A percentile compares a stretch with the other conserved stretches of the same genome.
Evolutionary conservation across 2,329 filamentous ascomycete genomes (phyloP).

Genomic region (Alternaria sp.): DNA sequence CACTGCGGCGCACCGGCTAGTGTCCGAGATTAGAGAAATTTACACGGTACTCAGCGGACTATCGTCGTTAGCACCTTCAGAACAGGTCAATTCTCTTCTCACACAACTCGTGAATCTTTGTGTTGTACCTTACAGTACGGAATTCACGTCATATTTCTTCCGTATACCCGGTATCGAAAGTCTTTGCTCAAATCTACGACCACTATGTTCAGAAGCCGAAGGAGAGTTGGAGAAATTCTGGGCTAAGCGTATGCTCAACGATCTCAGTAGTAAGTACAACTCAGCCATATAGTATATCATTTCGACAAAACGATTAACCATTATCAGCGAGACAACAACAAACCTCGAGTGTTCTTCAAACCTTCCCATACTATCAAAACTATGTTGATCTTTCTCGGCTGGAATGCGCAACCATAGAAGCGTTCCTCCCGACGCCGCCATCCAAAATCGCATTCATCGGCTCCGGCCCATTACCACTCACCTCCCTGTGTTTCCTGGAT

Average conservation of each 20-base stretch:
- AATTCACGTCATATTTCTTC: slow-evolving; percentile 40
- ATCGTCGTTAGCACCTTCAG: slow-evolving; percentile 42
- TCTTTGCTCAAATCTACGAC: slow-evolving; percentile 52
- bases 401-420: slow-evolving; percentile 55
- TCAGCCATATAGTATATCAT: not conserved
- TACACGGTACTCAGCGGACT: slow-evolving; percentile 24
- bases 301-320: not conserved
- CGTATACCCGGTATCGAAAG: slow-evolving; percentile 39
- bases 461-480: slow-evolving; percentile 61
- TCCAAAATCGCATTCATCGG: slow-evolving; percentile 59
- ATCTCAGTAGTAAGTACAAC: slow-evolving; percentile 12
- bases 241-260: slow-evolving; percentile 49
- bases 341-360: slow-evolving; percentile 1
- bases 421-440: slow-evolving; percentile 44
- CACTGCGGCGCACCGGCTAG: slow-evolving; percentile 29
- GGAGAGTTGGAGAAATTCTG: slow-evolving; percentile 58
- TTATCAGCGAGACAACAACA: not conserved
- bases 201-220: slow-evolving; percentile 58
- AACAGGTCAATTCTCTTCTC: slow-evolving; percentile 48
- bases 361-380: slow-evolving; percentile 61
- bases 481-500: slow-evolving; percentile 56
- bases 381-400: slow-evolving; percentile 60
- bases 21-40: slow-evolving; percentile 34
- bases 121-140: slow-evolving; percentile 34
- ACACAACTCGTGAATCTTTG: slow-evolving; percentile 51